Evolutionary conservation across 352 stramenopile species (phyloP).

Genomic region (Globisporangium irregulare): DNA sequence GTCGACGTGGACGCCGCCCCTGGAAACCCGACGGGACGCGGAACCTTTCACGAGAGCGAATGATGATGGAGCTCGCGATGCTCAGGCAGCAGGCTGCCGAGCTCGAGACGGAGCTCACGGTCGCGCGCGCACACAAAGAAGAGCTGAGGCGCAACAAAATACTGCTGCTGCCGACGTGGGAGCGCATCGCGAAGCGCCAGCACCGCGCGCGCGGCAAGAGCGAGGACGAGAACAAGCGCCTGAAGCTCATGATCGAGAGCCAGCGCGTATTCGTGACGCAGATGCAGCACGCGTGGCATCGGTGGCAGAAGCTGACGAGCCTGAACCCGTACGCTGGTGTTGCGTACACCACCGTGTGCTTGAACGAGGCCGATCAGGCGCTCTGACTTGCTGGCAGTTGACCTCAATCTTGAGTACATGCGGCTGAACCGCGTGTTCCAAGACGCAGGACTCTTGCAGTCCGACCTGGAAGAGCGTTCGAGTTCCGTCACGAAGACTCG

Average conservation of each 20-base stretch:
- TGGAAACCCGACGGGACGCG: slow-evolving; percentile 7
- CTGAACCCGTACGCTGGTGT: not conserved
- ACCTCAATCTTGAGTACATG: not conserved
- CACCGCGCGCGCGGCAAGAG: not conserved
- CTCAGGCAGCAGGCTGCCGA: slow-evolving; percentile 5
- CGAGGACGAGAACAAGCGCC: slow-evolving; percentile 11
- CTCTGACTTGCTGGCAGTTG: slow-evolving; percentile 1
- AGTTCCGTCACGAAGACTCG: not conserved
- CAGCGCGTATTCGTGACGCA: slow-evolving; percentile 11
- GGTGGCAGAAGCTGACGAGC: not conserved
- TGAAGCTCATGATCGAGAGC: slow-evolving; percentile 5
- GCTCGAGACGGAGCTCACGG: slow-evolving; percentile 12
- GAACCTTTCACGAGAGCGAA: slow-evolving; percentile 15
- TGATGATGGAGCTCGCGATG: slow-evolving; percentile 12
- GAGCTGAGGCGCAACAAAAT: slow-evolving; percentile 7
- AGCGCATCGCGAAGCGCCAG: slow-evolving; percentile 16
- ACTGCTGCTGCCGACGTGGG: slow-evolving; percentile 11
- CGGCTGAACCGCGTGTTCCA: slow-evolving; percentile 1
- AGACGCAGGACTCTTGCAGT: not conserved
- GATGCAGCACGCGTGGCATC: slow-evolving; percentile 11
- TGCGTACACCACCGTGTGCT: not conserved
- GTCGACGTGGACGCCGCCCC: not conserved
- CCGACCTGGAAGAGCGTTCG: not conserved
- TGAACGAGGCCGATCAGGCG: not conserved
- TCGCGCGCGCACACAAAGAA: not conserved